Evolutionary conservation across 371 early-diverging fungal genomes (phyloP).

Genomic region (Blakeslea trispora): DNA sequence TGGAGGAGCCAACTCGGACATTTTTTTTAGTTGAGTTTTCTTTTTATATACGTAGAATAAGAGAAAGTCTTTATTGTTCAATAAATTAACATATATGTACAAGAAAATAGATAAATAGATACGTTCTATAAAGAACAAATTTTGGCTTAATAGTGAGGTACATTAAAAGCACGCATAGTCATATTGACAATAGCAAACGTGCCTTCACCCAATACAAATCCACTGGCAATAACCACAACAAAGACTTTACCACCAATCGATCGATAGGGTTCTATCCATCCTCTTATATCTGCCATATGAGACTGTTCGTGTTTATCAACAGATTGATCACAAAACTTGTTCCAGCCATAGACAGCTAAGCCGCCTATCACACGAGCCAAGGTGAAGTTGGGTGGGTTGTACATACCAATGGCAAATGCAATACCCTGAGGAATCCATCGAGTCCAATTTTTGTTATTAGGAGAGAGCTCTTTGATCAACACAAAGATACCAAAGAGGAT

Average conservation of each 20-base stretch:
- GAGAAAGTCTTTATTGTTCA: too few relatives aligned
- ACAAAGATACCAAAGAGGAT: conserved; percentile 59
- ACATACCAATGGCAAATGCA: conserved; percentile 86
- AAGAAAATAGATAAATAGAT: background rate
- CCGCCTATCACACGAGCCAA: conserved; percentile 77
- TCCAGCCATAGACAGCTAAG: conserved; percentile 49
- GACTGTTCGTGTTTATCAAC: background rate
- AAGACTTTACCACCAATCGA: conserved; percentile 54
- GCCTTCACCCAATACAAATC: conserved; percentile 86
- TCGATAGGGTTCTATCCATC: conserved; percentile 29
- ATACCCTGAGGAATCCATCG: conserved; percentile 71
- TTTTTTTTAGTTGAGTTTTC: too few relatives aligned
- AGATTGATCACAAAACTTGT: conserved; percentile 41
- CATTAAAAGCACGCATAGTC: conserved; percentile 44
- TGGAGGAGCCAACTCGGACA: background rate
- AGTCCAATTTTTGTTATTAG: conserved; percentile 29
- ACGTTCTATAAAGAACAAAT: too few relatives aligned
- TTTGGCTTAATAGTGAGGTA: conserved; percentile 41
- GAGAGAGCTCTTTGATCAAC: conserved; percentile 39
- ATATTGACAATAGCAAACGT: conserved; percentile 65
- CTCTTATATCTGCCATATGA: background rate
- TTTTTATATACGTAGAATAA: background rate
- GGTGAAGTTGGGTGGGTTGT: conserved; percentile 81
- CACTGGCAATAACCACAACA: conserved; percentile 74
- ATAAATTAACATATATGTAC: background rate